Conservation (phyloP, 352 stramenopile species). For the Phytophthora sp. region DNA sequence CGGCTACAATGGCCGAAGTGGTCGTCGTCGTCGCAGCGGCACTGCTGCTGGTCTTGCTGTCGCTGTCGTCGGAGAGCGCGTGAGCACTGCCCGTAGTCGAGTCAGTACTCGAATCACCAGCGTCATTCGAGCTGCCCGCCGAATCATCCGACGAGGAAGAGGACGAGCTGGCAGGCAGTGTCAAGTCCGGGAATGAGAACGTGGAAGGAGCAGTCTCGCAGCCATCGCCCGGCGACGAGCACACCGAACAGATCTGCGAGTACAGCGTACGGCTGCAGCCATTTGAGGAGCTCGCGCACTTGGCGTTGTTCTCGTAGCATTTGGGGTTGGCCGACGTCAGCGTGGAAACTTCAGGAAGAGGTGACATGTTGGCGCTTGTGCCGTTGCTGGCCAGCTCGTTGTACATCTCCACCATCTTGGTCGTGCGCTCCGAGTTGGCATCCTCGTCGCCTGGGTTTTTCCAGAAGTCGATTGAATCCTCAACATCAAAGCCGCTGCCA, state of each 20-base stretch:
- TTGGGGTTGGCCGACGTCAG: constrained; percentile 59
- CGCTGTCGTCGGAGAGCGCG: constrained; percentile 15
- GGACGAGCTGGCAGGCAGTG: constrained; percentile 31
- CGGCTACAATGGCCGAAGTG: constrained; percentile 31
- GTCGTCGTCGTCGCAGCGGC: constrained; percentile 18
- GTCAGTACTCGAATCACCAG: constrained; percentile 10
- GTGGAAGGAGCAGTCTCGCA: constrained; percentile 44
- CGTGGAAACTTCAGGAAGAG: constrained; percentile 46
- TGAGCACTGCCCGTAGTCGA: constrained; percentile 18
- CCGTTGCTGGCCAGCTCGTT: constrained; percentile 45
- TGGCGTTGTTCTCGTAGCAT: constrained; percentile 69
- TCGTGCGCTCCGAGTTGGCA: constrained; percentile 51
- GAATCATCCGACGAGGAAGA: constrained; percentile 16
- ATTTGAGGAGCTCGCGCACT: constrained; percentile 46
- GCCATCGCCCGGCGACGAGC: constrained; percentile 31
- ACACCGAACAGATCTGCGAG: constrained; percentile 70
- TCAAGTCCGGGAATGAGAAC: constrained; percentile 59
- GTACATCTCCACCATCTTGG: constrained; percentile 59
- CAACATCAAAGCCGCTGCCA: constrained; percentile 36
- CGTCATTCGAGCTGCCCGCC: constrained; percentile 1
- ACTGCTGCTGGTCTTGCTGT: constrained; percentile 17
- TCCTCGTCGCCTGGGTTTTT: constrained; percentile 43
- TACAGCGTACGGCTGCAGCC: constrained; percentile 70
- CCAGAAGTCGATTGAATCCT: constrained; percentile 69
- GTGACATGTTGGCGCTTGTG: constrained; percentile 45